Evolutionary conservation across 2,329 filamentous ascomycete genomes (phyloP).

Genomic region (Xylaria sp.): DNA sequence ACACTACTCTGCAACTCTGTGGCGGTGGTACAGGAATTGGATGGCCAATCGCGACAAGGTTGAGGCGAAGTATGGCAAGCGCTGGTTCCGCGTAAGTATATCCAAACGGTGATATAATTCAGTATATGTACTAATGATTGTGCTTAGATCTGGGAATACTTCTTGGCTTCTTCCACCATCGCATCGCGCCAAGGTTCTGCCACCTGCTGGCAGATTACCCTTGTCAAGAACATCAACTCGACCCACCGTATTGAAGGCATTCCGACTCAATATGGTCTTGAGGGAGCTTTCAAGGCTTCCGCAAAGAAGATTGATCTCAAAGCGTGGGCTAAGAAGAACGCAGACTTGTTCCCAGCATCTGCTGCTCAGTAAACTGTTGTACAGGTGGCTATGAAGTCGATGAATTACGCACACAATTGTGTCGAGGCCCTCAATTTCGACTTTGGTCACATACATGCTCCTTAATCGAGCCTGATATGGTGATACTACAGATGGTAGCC

Average conservation of each 20-base stretch:
- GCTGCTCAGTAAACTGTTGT: conserved; percentile 41
- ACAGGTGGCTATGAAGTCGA: conserved; percentile 1
- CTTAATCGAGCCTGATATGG: not conserved
- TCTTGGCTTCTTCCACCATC: conserved; percentile 81
- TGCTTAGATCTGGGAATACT: conserved; percentile 77
- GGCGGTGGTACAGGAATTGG: conserved; percentile 99
- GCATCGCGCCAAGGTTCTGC: conserved; percentile 79
- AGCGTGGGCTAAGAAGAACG: conserved; percentile 51
- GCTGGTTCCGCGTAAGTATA: conserved; percentile 89
- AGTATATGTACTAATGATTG: conserved; percentile 33
- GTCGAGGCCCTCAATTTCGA: not conserved
- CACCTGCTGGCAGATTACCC: conserved; percentile 81
- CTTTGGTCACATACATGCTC: conserved; percentile 2
- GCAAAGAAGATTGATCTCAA: conserved; percentile 49
- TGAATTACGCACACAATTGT: not conserved
- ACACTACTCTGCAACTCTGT: conserved; percentile 95
- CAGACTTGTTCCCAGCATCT: conserved; percentile 50
- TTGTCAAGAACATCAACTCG: conserved; percentile 86
- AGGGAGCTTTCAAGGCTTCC: conserved; percentile 64
- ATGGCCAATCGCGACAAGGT: conserved; percentile 93
- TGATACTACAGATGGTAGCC: not conserved
- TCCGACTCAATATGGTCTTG: conserved; percentile 71
- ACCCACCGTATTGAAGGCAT: conserved; percentile 81
- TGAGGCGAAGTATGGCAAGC: conserved; percentile 90
- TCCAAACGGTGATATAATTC: not conserved